Percentiles rank a stretch among this genome's conserved stretches.
These are phyloP conservation scores for Biscogniauxia marginata DNA, from an alignment of 2,329 filamentous ascomycete species.

Conservation along the genomic window DNA sequence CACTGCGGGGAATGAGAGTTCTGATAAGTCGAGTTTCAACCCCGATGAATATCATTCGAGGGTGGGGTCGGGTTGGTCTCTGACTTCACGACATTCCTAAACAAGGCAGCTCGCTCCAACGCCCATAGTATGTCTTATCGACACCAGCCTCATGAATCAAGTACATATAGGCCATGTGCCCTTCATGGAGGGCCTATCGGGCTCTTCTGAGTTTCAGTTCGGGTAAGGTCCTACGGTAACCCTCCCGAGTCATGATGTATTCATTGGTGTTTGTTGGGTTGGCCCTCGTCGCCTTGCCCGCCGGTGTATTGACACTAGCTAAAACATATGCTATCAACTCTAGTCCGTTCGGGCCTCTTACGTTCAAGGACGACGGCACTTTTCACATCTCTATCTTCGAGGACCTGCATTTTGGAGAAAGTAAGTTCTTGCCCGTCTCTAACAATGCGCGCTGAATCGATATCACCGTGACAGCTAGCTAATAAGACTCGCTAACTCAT, in stretches of 20 bases:
- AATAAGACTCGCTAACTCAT: background rate
- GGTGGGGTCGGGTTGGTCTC: background rate
- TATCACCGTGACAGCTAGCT: too few relatives aligned
- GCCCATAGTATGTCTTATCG: background rate
- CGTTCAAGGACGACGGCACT: slow-evolving; percentile 43
- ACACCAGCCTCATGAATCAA: slow-evolving; percentile 20
- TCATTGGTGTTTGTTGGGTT: slow-evolving; percentile 2
- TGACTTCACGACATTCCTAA: slow-evolving; percentile 4
- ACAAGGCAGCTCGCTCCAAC: background rate
- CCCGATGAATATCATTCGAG: slow-evolving; percentile 1
- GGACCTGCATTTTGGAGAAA: slow-evolving; percentile 71
- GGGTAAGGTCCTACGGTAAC: slow-evolving; percentile 17
- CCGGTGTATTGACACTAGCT: slow-evolving; percentile 17
- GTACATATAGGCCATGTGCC: slow-evolving; percentile 27
- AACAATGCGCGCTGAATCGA: too few relatives aligned
- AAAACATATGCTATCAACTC: slow-evolving; percentile 18
- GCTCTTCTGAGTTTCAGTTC: background rate
- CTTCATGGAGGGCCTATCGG: slow-evolving; percentile 1
- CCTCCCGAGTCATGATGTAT: slow-evolving; percentile 4
- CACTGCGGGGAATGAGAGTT: slow-evolving; percentile 13
- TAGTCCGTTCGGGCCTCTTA: slow-evolving; percentile 24
- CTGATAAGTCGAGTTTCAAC: slow-evolving; percentile 16
- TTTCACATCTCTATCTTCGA: slow-evolving; percentile 62
- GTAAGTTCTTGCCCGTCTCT: slow-evolving; percentile 35
- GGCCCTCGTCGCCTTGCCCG: slow-evolving; percentile 6